Conservation (phyloP, 129 eudicot species). For the Pulicaria dysenterica region DNA sequence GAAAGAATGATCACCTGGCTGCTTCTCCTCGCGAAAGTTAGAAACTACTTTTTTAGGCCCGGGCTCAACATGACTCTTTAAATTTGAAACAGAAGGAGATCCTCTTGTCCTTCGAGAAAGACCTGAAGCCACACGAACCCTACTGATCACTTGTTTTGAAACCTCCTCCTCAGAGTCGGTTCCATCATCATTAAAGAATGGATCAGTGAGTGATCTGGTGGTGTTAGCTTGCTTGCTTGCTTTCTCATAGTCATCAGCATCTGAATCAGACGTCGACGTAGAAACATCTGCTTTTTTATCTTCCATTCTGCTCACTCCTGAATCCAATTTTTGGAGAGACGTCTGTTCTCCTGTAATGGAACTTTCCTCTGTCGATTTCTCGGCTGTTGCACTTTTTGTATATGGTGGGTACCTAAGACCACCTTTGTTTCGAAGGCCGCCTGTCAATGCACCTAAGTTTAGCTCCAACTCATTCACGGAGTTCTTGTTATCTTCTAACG, state of each 20-base stretch:
- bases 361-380: constrained; percentile 30
- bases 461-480: constrained; percentile 28
- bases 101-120: constrained; percentile 70
- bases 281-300: constrained; percentile 34
- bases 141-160: constrained; percentile 34
- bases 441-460: constrained; percentile 66
- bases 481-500: constrained; percentile 14
- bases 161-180: constrained; percentile 48
- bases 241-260: constrained; percentile 39
- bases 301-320: constrained; percentile 23
- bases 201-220: constrained; percentile 38
- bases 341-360: constrained; percentile 22
- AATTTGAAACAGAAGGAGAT: constrained; percentile 23
- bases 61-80: constrained; percentile 29
- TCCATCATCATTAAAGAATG: constrained; percentile 51
- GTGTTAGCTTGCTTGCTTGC: constrained; percentile 24
- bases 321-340: constrained; percentile 13
- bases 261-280: constrained; percentile 37
- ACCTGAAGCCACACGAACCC: constrained; percentile 47
- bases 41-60: background rate
- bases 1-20: constrained; percentile 24
- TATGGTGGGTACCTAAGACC: constrained; percentile 41
- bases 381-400: constrained; percentile 32
- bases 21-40: background rate
- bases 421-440: constrained; percentile 77